Percentiles rank a stretch among this genome's conserved stretches.
Conservation (phyloP, 2,329 filamentous ascomycete species). For the Neonectria magnoliae region DNA sequence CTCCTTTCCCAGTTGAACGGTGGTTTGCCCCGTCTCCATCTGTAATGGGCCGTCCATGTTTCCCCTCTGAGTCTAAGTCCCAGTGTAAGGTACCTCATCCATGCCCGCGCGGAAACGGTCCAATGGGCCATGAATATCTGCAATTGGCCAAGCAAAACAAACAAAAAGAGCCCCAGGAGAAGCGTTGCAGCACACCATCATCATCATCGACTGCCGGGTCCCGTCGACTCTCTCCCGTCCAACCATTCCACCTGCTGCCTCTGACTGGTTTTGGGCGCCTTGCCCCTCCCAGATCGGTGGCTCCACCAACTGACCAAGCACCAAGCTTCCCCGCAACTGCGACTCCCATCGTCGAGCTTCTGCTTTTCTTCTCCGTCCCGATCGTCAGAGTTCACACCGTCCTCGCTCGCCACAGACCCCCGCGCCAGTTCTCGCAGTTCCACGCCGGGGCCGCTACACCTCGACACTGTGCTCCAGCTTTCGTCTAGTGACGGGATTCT, state of each 20-base stretch:
- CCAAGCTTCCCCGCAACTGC: constrained; percentile 41
- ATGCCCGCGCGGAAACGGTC: neutral
- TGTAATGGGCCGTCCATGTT: neutral
- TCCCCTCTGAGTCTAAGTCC: neutral
- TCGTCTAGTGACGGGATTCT: constrained; percentile 34
- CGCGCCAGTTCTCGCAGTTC: constrained; percentile 35
- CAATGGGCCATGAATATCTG: constrained; percentile 14
- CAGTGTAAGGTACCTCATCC: neutral
- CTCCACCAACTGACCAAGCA: constrained; percentile 23
- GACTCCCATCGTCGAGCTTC: constrained; percentile 12
- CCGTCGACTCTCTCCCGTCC: constrained; percentile 17
- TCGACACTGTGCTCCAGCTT: constrained; percentile 31
- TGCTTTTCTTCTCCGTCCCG: constrained; percentile 37
- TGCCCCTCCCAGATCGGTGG: constrained; percentile 35
- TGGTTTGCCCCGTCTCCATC: neutral
- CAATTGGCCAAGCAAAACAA: constrained; percentile 14
- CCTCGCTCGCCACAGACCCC: constrained; percentile 23
- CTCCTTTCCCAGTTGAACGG: neutral
- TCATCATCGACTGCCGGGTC: constrained; percentile 21
- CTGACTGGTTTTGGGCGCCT: constrained; percentile 31
- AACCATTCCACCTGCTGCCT: constrained; percentile 19
- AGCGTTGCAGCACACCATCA: constrained; percentile 20
- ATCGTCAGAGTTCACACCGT: constrained; percentile 45
- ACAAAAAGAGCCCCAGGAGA: neutral
- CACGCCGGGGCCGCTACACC: constrained; percentile 4